Evolutionary conservation across 371 early-diverging fungal genomes (phyloP).

Genomic region (Syncephalis plumigaleata): DNA sequence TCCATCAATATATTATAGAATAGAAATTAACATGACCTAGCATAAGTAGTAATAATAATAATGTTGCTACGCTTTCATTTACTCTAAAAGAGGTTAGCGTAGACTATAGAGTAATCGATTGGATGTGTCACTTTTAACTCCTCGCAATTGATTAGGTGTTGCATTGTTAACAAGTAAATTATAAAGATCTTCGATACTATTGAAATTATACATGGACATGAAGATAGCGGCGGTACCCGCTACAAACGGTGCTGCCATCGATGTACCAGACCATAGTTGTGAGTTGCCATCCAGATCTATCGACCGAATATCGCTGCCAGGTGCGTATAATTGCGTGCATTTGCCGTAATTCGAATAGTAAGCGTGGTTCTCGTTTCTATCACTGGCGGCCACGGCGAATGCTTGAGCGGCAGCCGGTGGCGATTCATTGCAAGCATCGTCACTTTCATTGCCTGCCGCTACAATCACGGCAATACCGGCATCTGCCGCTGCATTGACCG

Average conservation of each 20-base stretch:
- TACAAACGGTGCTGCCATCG: constrained; percentile 70
- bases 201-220: neutral
- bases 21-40: too few relatives aligned
- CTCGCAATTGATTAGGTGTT: too few relatives aligned
- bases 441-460: constrained; percentile 44
- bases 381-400: constrained; percentile 47
- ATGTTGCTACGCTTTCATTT: too few relatives aligned
- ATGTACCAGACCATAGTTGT: constrained; percentile 17
- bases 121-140: too few relatives aligned
- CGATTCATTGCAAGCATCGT: constrained; percentile 33
- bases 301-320: constrained; percentile 9
- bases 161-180: too few relatives aligned
- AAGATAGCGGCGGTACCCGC: constrained; percentile 46
- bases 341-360: constrained; percentile 33
- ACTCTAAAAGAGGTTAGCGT: too few relatives aligned
- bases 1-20: too few relatives aligned
- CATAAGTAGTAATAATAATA: too few relatives aligned
- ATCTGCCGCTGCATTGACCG: constrained; percentile 12
- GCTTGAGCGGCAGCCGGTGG: constrained; percentile 37
- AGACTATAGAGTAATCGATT: too few relatives aligned
- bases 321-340: constrained; percentile 16
- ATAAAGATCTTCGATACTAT: too few relatives aligned
- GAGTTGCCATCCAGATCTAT: constrained; percentile 9
- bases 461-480: constrained; percentile 30
- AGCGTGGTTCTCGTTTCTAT: constrained; percentile 31